A percentile compares a stretch with the other conserved stretches of the same genome.
phyloP scores from a whole-genome alignment of 2,329 filamentous ascomycete genomes.

The Fragosphaeria purpurea region DNA sequence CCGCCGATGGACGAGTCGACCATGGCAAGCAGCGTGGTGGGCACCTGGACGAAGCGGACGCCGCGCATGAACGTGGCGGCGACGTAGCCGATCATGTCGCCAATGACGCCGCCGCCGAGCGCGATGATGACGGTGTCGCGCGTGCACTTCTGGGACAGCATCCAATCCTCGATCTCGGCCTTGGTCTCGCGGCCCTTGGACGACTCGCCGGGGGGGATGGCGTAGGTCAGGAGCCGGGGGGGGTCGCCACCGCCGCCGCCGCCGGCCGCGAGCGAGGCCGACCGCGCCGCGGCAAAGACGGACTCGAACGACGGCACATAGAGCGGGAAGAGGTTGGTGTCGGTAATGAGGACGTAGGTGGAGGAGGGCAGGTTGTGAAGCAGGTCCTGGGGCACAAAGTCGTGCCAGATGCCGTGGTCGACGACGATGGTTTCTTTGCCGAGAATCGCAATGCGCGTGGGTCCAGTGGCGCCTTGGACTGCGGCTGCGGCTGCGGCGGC shows the following conservation, averaged over 20 bases:
- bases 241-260: constrained; percentile 23
- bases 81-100: constrained; percentile 95
- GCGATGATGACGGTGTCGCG: constrained; percentile 92
- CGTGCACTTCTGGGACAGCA: constrained; percentile 86
- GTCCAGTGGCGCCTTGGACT: constrained; percentile 18
- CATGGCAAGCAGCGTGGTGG: constrained; percentile 91
- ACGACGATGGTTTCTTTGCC: constrained; percentile 85
- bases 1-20: constrained; percentile 97
- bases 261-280: constrained; percentile 22
- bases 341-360: constrained; percentile 93
- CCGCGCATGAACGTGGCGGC: constrained; percentile 98
- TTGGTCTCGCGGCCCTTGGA: constrained; percentile 93
- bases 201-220: constrained; percentile 81
- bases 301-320: constrained; percentile 72
- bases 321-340: constrained; percentile 75
- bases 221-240: constrained; percentile 67
- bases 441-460: constrained; percentile 65
- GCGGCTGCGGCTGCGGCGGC: background rate
- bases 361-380: constrained; percentile 68
- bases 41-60: constrained; percentile 90
- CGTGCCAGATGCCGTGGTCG: constrained; percentile 81
- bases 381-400: constrained; percentile 72
- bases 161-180: constrained; percentile 94
- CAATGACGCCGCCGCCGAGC: constrained; percentile 90
- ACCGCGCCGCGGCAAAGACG: constrained; percentile 45